Conservation (phyloP, 192 early-diverging fungal genomes). For the Backusella tarrabulga region DNA sequence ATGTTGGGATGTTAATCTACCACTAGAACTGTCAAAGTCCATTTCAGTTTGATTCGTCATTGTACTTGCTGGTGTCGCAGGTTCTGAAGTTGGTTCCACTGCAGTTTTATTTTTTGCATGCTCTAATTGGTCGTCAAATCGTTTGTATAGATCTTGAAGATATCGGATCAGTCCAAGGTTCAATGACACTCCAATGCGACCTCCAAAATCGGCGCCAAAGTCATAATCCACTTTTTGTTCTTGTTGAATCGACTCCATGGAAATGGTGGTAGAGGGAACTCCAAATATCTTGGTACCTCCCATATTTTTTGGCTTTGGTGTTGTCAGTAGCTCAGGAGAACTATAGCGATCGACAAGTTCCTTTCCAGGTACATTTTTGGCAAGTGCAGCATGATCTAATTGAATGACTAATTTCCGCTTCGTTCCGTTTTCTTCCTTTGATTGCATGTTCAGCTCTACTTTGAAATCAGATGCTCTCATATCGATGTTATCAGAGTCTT, state of each 20-base stretch:
- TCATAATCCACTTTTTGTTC: conserved; percentile 25
- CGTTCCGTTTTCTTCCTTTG: background rate
- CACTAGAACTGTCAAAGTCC: background rate
- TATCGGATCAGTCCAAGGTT: conserved; percentile 46
- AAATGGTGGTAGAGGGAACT: conserved; percentile 38
- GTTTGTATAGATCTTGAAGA: conserved; percentile 39
- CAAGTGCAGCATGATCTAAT: conserved; percentile 30
- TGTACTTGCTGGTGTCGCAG: background rate
- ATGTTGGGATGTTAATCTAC: background rate
- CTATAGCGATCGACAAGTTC: conserved; percentile 3
- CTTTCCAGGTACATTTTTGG: conserved; percentile 34
- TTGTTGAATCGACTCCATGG: conserved; percentile 36
- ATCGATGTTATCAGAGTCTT: conserved; percentile 45
- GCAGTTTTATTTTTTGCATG: conserved; percentile 12
- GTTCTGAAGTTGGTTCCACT: background rate
- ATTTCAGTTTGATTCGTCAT: background rate
- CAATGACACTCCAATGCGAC: conserved; percentile 43
- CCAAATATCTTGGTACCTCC: conserved; percentile 36
- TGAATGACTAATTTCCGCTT: conserved; percentile 26
- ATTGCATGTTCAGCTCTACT: conserved; percentile 8
- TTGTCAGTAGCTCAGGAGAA: background rate
- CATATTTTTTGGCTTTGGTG: conserved; percentile 7
- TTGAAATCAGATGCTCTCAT: conserved; percentile 23
- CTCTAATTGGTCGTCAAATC: conserved; percentile 38
- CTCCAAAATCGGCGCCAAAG: conserved; percentile 40